A percentile compares a stretch with the other conserved stretches of the same genome.
Conservation (phyloP, 208 protist species). For the Naegleria gruberi region DNA sequence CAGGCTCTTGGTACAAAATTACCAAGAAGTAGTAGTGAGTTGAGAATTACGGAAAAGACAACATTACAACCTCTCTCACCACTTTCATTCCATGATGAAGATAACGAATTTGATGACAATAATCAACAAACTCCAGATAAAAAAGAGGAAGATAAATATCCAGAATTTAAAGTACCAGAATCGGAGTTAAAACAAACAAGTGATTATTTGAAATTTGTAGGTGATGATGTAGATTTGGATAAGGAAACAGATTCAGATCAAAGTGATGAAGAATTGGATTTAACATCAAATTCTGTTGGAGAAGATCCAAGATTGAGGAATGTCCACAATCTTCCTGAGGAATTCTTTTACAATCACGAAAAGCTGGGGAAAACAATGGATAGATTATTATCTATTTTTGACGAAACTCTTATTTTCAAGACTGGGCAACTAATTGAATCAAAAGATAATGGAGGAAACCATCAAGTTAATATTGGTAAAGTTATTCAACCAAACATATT, state of each 20-base stretch:
- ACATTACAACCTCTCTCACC: no score
- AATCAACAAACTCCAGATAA: no score
- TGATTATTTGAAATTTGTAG: neutral
- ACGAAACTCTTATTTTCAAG: neutral
- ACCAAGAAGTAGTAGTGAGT: no score
- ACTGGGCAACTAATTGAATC: neutral
- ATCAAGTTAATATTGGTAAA: neutral
- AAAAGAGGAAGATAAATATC: neutral
- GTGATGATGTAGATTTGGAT: neutral
- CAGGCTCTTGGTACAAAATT: no score
- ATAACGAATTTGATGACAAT: no score
- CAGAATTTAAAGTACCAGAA: neutral
- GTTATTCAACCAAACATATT: neutral
- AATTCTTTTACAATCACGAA: neutral
- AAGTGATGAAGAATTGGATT: neutral
- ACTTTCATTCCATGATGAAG: no score
- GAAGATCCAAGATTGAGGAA: neutral
- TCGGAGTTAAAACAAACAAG: neutral
- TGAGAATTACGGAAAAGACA: no score
- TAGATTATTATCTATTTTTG: neutral
- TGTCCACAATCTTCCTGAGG: neutral
- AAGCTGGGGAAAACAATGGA: neutral
- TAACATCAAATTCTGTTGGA: neutral
- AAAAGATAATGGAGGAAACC: neutral
- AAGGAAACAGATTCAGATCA: neutral